Evolutionary conservation across 192 early-diverging fungal species (phyloP).

Genomic region (Cladochytrium replicatum): DNA sequence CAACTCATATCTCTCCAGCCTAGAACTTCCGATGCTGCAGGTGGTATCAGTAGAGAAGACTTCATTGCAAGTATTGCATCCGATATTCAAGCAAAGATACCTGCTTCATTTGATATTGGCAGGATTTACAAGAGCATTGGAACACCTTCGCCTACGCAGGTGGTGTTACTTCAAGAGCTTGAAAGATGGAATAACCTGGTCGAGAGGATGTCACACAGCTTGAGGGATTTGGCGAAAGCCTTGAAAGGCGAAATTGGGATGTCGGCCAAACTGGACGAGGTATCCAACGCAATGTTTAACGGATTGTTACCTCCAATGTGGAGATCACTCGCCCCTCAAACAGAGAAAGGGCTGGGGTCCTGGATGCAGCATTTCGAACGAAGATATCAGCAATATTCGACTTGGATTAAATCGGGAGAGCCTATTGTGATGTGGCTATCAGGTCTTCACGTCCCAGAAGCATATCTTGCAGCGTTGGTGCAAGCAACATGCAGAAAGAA

Average conservation of each 20-base stretch:
- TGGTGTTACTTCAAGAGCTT: slow-evolving; percentile 49
- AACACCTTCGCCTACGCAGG: slow-evolving; percentile 45
- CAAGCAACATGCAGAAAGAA: slow-evolving; percentile 54
- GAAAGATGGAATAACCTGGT: slow-evolving; percentile 56
- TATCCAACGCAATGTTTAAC: slow-evolving; percentile 47
- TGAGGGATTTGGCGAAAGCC: slow-evolving; percentile 41
- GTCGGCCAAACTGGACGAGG: slow-evolving; percentile 48
- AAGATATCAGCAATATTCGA: slow-evolving; percentile 42
- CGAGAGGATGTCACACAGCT: slow-evolving; percentile 37
- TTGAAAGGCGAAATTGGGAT: slow-evolving; percentile 58
- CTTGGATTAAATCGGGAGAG: slow-evolving; percentile 56
- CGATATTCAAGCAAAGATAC: slow-evolving; percentile 48
- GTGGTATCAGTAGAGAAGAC: slow-evolving; percentile 53
- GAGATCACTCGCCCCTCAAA: slow-evolving; percentile 45
- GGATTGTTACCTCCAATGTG: slow-evolving; percentile 45
- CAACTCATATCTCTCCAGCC: slow-evolving; percentile 52
- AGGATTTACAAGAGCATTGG: slow-evolving; percentile 47
- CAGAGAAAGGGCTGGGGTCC: slow-evolving; percentile 46
- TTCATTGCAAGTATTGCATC: slow-evolving; percentile 50
- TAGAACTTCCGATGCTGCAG: slow-evolving; percentile 42
- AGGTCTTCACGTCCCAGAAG: slow-evolving; percentile 52
- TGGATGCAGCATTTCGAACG: slow-evolving; percentile 54
- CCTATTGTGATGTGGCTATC: slow-evolving; percentile 54
- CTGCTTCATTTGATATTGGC: slow-evolving; percentile 40
- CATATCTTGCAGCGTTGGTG: slow-evolving; percentile 50